These are phyloP conservation scores for Solanum neorickii DNA, from an alignment of 257 asterid genomes.

Conservation along the genomic window DNA sequence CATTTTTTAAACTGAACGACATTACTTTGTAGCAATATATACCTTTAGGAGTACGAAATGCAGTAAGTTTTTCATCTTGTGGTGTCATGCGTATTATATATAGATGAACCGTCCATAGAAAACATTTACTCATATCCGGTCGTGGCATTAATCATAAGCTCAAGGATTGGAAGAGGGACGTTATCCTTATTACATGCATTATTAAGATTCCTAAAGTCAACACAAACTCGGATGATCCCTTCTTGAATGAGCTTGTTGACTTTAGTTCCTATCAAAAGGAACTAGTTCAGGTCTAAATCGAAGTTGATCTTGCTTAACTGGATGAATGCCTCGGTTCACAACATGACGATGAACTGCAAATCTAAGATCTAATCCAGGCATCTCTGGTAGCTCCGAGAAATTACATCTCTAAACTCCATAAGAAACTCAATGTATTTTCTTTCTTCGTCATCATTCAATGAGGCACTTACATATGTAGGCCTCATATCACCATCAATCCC, in stretches of 20 bases:
- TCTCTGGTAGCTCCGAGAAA: too few species aligned
- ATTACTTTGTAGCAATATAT: not conserved
- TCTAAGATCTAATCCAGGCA: too few species aligned
- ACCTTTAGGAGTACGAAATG: not conserved
- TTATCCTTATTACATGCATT: not conserved
- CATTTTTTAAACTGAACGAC: not conserved
- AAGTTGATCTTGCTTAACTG: too few species aligned
- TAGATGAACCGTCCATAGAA: not conserved
- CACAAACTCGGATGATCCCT: not conserved
- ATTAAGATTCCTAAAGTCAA: not conserved
- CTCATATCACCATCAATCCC: too few species aligned
- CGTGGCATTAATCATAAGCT: not conserved
- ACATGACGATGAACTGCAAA: too few species aligned
- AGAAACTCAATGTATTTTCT: too few species aligned
- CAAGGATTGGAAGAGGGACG: not conserved
- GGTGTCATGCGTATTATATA: not conserved
- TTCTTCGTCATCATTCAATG: too few species aligned
- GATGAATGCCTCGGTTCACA: rapidly evolving
- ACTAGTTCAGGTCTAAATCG: too few species aligned
- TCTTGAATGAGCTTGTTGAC: too few species aligned
- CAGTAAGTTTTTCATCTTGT: not conserved
- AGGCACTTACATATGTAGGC: too few species aligned
- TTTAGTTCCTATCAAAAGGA: too few species aligned
- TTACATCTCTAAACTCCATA: too few species aligned
- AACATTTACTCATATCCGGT: not conserved